These are phyloP conservation scores for Pleurostoma richardsiae DNA, from an alignment of 2,329 filamentous ascomycete genomes.

Conservation along the genomic window DNA sequence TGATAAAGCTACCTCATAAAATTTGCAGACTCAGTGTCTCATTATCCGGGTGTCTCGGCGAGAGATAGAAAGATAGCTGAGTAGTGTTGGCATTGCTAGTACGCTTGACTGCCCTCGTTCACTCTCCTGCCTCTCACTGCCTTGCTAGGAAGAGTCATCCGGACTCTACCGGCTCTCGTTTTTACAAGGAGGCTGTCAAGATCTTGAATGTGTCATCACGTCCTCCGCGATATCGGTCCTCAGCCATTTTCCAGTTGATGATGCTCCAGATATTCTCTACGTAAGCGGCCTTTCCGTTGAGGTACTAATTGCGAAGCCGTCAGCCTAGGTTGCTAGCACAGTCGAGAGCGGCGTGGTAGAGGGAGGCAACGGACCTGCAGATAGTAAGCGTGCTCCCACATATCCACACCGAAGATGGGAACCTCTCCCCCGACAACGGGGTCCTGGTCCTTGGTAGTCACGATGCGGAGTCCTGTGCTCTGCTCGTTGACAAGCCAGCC, in stretches of 20 bases:
- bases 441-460: conserved; percentile 85
- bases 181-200: conserved; percentile 34
- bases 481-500: conserved; percentile 74
- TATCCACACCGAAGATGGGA: conserved; percentile 76
- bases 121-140: too few relatives aligned
- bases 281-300: conserved; percentile 71
- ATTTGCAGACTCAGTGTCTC: too few relatives aligned
- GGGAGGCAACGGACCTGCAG: conserved; percentile 52
- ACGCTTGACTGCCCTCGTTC: too few relatives aligned
- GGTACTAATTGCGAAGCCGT: conserved; percentile 50
- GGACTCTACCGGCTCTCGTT: too few relatives aligned
- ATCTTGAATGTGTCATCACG: conserved; percentile 40
- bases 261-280: conserved; percentile 74
- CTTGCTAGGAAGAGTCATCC: too few relatives aligned
- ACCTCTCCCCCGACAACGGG: conserved; percentile 59
- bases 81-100: too few relatives aligned
- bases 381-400: conserved; percentile 95
- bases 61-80: too few relatives aligned
- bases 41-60: too few relatives aligned
- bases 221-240: conserved; percentile 52
- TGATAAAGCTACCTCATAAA: too few relatives aligned
- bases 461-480: conserved; percentile 57
- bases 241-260: conserved; percentile 71
- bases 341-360: not conserved
- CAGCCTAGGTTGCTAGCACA: not conserved